A percentile compares a stretch with the other conserved stretches of the same genome.
phyloP scores from a whole-genome alignment of 768 basidiomycete species.

The Termitomyces sp. region DNA sequence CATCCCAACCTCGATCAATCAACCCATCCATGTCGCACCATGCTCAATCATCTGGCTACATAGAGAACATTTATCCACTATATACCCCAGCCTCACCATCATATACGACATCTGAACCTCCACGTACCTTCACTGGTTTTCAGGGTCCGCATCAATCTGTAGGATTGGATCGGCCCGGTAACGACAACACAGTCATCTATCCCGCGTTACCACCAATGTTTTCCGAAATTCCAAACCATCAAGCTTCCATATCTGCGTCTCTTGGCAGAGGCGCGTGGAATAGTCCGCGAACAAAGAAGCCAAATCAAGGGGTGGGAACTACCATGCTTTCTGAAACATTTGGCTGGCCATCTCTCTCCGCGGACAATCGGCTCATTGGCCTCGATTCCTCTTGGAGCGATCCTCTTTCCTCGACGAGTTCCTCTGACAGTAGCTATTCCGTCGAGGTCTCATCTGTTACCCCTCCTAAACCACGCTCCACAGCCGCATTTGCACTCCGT shows the following conservation, averaged over 20 bases:
- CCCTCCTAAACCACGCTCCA: conserved; percentile 18
- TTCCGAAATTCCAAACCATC: conserved; percentile 5
- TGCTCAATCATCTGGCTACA: background rate
- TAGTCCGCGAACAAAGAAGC: conserved; percentile 1
- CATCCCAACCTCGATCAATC: conserved; percentile 5
- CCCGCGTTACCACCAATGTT: conserved; percentile 8
- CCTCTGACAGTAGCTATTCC: conserved; percentile 20
- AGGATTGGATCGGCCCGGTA: background rate
- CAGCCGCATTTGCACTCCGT: conserved; percentile 19
- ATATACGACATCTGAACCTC: conserved; percentile 4
- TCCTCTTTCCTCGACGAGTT: conserved; percentile 20
- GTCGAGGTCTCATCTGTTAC: conserved; percentile 27
- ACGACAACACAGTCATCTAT: conserved; percentile 6
- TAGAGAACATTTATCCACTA: conserved; percentile 1
- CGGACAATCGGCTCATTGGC: conserved; percentile 20
- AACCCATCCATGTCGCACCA: background rate
- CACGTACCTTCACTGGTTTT: conserved; percentile 2
- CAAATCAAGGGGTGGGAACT: conserved; percentile 2
- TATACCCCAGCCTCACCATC: conserved; percentile 4
- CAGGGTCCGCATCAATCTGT: conserved; percentile 7
- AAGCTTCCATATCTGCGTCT: background rate
- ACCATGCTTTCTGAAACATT: conserved; percentile 15
- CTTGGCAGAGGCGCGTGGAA: conserved; percentile 10
- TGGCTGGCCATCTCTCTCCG: conserved; percentile 14
- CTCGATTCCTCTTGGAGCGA: conserved; percentile 23